Percentiles rank a stretch among this genome's conserved stretches.
Evolutionary conservation across 148 eudicot species (phyloP).

Genomic region (Rhododendron ferrugineum): DNA sequence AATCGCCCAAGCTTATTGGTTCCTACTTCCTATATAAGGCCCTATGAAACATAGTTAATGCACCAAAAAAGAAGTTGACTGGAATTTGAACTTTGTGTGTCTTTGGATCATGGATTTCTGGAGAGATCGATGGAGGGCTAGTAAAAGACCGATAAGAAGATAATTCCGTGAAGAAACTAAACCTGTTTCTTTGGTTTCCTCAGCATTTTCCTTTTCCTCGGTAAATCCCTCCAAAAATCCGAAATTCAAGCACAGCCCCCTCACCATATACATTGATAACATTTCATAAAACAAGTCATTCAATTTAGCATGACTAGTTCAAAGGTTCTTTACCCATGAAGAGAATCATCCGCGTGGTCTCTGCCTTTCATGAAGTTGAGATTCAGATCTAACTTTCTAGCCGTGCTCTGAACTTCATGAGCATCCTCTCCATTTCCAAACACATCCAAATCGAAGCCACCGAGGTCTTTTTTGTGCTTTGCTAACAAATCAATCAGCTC

Average conservation of each 20-base stretch:
- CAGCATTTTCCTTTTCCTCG: neutral
- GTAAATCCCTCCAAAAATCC: neutral
- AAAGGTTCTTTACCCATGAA: conserved; percentile 57
- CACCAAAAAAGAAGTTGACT: neutral
- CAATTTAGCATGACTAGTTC: neutral
- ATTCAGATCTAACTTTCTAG: conserved; percentile 62
- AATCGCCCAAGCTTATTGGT: neutral
- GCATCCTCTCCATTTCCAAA: conserved; percentile 97
- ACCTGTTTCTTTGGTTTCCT: neutral
- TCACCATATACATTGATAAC: neutral
- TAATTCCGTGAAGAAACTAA: neutral
- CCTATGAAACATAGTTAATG: neutral
- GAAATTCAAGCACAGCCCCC: neutral
- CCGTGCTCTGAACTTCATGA: conserved; percentile 74
- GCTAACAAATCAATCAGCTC: conserved; percentile 85
- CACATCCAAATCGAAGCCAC: conserved; percentile 74
- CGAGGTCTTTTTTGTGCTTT: conserved; percentile 71
- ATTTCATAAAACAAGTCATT: neutral
- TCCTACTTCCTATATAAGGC: neutral
- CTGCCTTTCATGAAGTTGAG: conserved; percentile 89
- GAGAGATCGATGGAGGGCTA: neutral
- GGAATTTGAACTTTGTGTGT: neutral
- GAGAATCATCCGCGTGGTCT: conserved; percentile 98
- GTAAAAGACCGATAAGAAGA: neutral
- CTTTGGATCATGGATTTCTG: neutral